Conservation (phyloP, 345 rosid genomes). For the Ailanthus altissimus region DNA sequence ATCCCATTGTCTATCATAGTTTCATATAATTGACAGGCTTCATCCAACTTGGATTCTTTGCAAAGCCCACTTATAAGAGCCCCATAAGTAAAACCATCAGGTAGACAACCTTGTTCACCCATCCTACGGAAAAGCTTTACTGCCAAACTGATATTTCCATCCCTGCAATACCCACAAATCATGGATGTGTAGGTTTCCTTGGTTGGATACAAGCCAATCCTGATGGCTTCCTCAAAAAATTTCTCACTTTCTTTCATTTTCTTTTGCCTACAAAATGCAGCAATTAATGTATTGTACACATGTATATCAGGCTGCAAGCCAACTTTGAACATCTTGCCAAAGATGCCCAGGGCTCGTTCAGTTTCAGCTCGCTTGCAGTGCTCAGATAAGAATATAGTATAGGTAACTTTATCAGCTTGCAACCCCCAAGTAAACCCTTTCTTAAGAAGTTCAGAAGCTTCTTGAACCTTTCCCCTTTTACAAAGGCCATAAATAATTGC, state of each 20-base stretch:
- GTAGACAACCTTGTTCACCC: slow-evolving; percentile 56
- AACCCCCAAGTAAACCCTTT: slow-evolving; percentile 49
- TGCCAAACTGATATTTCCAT: slow-evolving; percentile 50
- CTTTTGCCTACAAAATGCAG: slow-evolving; percentile 68
- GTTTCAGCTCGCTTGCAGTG: slow-evolving; percentile 57
- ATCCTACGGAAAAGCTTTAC: slow-evolving; percentile 57
- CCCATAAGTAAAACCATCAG: slow-evolving; percentile 78
- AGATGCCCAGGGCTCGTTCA: slow-evolving; percentile 53
- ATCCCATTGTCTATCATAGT: slow-evolving; percentile 73
- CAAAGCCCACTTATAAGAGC: slow-evolving; percentile 84
- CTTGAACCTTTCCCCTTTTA: slow-evolving; percentile 61
- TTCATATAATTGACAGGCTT: slow-evolving; percentile 68
- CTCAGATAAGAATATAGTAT: slow-evolving; percentile 79
- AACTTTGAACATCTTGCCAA: slow-evolving; percentile 63
- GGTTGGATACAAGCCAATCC: slow-evolving; percentile 64
- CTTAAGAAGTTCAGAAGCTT: slow-evolving; percentile 63
- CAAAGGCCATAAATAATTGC: slow-evolving; percentile 58
- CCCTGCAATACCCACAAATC: slow-evolving; percentile 72
- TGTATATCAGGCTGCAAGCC: slow-evolving; percentile 67
- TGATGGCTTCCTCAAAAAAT: slow-evolving; percentile 50
- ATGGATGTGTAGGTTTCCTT: slow-evolving; percentile 90
- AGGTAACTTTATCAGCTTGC: slow-evolving; percentile 73
- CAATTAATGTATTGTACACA: slow-evolving; percentile 62
- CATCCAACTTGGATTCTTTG: slow-evolving; percentile 72
- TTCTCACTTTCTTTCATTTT: slow-evolving; percentile 67